Conservation (phyloP, 768 basidiomycete species). For the Suillus occidentalis region DNA sequence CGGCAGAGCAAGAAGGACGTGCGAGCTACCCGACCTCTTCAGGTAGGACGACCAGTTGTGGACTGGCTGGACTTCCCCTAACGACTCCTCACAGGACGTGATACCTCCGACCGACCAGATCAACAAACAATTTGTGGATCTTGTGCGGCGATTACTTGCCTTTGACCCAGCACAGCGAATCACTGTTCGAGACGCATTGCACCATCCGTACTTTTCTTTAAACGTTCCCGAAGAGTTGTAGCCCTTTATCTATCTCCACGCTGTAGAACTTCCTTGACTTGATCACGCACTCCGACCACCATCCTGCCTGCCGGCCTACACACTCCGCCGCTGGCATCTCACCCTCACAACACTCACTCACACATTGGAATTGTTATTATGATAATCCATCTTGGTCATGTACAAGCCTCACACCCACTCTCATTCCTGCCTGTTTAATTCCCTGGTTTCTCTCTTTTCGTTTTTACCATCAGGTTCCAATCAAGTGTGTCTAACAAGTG, state of each 20-base stretch:
- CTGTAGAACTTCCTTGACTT: slow-evolving; percentile 31
- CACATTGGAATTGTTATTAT: slow-evolving; percentile 34
- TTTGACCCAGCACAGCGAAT: slow-evolving; percentile 91
- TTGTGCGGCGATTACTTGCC: slow-evolving; percentile 82
- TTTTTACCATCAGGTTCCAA: slow-evolving; percentile 16
- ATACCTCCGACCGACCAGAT: slow-evolving; percentile 74
- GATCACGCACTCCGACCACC: slow-evolving; percentile 1
- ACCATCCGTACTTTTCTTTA: slow-evolving; percentile 82
- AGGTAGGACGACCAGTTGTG: slow-evolving; percentile 48
- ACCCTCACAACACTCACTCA: slow-evolving; percentile 15
- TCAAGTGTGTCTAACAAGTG: slow-evolving; percentile 28
- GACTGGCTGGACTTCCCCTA: not conserved
- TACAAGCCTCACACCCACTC: slow-evolving; percentile 36
- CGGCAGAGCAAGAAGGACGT: slow-evolving; percentile 95
- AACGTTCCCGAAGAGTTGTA: slow-evolving; percentile 69
- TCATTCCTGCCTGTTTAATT: slow-evolving; percentile 31
- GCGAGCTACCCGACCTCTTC: slow-evolving; percentile 72
- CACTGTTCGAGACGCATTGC: slow-evolving; percentile 83
- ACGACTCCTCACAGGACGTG: slow-evolving; percentile 59
- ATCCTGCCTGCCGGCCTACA: slow-evolving; percentile 1
- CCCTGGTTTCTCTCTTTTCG: slow-evolving; percentile 16
- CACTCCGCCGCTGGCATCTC: slow-evolving; percentile 1
- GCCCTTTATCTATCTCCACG: slow-evolving; percentile 36
- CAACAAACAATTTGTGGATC: slow-evolving; percentile 82
- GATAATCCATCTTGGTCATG: slow-evolving; percentile 37